Conservation (phyloP, 1,284 basidiomycete genomes). For the Ustilago lituana region DNA sequence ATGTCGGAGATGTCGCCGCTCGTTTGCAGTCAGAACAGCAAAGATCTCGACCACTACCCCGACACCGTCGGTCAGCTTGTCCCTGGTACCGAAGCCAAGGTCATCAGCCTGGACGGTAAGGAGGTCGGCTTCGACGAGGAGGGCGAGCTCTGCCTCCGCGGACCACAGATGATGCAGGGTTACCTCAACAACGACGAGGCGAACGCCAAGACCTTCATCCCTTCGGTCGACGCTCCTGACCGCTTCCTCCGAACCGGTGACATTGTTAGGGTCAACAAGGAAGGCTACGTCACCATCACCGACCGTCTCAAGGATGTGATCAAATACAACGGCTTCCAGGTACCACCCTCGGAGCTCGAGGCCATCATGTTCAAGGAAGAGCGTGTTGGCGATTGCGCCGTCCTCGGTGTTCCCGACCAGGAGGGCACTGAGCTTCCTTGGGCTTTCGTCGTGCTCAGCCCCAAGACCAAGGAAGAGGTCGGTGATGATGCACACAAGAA, state of each 20-base stretch:
- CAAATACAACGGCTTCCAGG: conserved; percentile 66
- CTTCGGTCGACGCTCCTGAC: conserved; percentile 23
- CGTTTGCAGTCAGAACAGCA: conserved; percentile 57
- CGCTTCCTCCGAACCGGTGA: conserved; percentile 62
- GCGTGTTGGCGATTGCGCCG: conserved; percentile 52
- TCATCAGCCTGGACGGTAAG: conserved; percentile 48
- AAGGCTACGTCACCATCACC: conserved; percentile 61
- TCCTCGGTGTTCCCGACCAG: conserved; percentile 45
- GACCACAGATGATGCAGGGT: conserved; percentile 66
- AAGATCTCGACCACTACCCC: conserved; percentile 47
- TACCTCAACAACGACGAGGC: conserved; percentile 64
- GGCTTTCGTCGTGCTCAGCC: conserved; percentile 52
- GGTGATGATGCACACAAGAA: conserved; percentile 33
- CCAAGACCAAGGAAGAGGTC: conserved; percentile 15
- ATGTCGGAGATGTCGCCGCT: conserved; percentile 67
- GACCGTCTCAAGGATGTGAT: conserved; percentile 66
- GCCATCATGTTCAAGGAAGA: conserved; percentile 50
- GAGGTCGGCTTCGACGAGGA: conserved; percentile 52
- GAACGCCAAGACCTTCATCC: conserved; percentile 52
- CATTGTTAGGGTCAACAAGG: conserved; percentile 54
- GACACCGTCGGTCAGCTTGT: conserved; percentile 59
- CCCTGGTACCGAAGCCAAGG: conserved; percentile 57
- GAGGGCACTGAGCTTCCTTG: conserved; percentile 57
- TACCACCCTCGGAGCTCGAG: conserved; percentile 64
- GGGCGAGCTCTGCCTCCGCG: conserved; percentile 62